Base-by-base conservation (phyloP, 257 asterid genomes). In the Jaltomata sinuosa region DNA sequence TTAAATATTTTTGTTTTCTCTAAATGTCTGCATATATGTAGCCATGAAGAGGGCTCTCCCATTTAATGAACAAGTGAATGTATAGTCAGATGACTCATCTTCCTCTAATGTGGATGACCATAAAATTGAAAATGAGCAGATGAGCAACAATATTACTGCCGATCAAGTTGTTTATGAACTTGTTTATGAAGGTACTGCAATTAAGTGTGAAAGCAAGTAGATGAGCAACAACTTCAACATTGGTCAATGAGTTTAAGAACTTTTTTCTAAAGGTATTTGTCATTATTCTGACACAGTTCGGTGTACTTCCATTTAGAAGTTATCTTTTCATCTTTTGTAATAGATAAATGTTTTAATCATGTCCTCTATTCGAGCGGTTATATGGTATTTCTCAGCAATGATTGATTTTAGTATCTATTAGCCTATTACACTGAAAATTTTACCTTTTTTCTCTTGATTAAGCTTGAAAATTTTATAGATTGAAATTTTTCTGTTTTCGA, bases 61-160 rank as follows among this genome's bases (percentile, higher is more conserved):
- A 52, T 45, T 85, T 31, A 76, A 36, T 80, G 94, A 90, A 81
- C 93, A 85, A 55, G 94, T 92, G 18, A 91, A 89, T 54, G 89
- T 93, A 83, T 93, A 90, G 68, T 89, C 94, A 6, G 92, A 88
- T 71, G 93, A 92, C 47, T 91, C 94, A 47, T 90, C 93, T 69
- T 32, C 76, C 25, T 89, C 89, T 52, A 92, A 87, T 83, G 88
- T 50, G 29, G 92, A 90, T 32, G 90, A 86, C 49, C 87, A 29
- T 64, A 18, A 45, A 38, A 83, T 62, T 25, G 84, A 62, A 83
- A 42, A 12, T 42, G 68, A 86, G 64, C 87, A 85, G 82, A 38
- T 6, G 42, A 45, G 21, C n/a, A 7, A 76, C n/a, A n/a, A n/a
- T 49, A 62, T 69, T 27, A 29, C 65, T 1, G 16, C 16, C 71